phyloP scores from a whole-genome alignment of 441 rosid genomes.

The Iberis amara region DNA sequence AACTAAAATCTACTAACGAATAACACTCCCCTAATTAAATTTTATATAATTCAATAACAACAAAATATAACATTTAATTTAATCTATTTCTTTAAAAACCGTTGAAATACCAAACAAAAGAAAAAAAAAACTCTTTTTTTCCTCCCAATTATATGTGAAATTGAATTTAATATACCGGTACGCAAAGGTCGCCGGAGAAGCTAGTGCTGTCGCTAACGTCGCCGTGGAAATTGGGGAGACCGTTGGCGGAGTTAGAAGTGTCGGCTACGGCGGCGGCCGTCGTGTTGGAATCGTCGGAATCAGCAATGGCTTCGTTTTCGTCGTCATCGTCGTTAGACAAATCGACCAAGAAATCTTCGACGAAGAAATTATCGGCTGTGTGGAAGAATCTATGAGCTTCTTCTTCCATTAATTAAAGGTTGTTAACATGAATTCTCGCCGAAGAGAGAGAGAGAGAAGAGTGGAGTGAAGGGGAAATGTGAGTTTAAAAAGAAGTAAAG shows the following conservation, averaged over 20 bases:
- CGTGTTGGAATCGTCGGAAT: constrained; percentile 28
- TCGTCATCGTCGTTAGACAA: constrained; percentile 71
- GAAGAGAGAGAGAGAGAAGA: constrained; percentile 19
- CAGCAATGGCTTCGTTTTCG: constrained; percentile 38
- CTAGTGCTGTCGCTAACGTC: constrained; percentile 40
- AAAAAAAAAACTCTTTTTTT: too few species aligned
- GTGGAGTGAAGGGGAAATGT: constrained; percentile 35
- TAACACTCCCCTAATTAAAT: too few species aligned
- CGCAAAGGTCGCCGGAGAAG: constrained; percentile 72
- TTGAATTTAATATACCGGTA: constrained; percentile 53
- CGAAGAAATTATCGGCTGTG: constrained; percentile 57
- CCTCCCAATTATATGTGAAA: too few species aligned
- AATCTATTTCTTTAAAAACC: too few species aligned
- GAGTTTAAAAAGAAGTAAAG: constrained; percentile 33
- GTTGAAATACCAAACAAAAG: too few species aligned
- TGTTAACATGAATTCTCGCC: constrained; percentile 20
- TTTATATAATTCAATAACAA: too few species aligned
- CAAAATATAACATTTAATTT: too few species aligned
- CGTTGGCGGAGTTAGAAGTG: constrained; percentile 42
- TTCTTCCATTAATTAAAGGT: constrained; percentile 37
- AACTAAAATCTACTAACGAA: too few species aligned
- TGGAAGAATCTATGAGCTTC: constrained; percentile 34
- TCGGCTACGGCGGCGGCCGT: constrained; percentile 49
- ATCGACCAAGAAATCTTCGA: constrained; percentile 80
- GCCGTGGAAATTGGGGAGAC: constrained; percentile 13